Percentiles rank a stretch among this genome's conserved stretches.
Conservation (phyloP, 257 asterid species). For the Hygrophila difformis region DNA sequence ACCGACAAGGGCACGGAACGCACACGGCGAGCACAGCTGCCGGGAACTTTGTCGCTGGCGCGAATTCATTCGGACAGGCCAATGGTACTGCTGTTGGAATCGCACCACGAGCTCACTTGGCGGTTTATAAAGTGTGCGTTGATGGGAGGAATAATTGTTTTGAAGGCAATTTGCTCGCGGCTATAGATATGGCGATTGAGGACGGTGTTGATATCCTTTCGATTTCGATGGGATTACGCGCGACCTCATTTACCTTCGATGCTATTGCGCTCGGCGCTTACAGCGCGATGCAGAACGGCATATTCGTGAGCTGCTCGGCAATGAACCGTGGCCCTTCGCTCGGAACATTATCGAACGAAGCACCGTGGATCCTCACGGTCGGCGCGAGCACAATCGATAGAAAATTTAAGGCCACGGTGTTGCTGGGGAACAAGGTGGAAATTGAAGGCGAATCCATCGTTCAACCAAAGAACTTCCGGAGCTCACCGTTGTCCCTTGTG, state of each 20-base stretch:
- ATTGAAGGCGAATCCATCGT: slow-evolving; percentile 24
- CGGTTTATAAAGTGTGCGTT: slow-evolving; percentile 26
- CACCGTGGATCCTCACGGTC: slow-evolving; percentile 42
- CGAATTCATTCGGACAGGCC: slow-evolving; percentile 36
- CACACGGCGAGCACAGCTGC: slow-evolving; percentile 53
- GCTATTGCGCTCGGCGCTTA: slow-evolving; percentile 24
- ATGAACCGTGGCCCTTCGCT: slow-evolving; percentile 16
- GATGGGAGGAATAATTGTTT: background rate
- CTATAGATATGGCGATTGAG: slow-evolving; percentile 30
- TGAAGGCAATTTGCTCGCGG: slow-evolving; percentile 22
- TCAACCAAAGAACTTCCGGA: slow-evolving; percentile 20
- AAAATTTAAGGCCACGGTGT: slow-evolving; percentile 18
- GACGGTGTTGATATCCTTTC: slow-evolving; percentile 35
- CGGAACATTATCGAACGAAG: slow-evolving; percentile 10
- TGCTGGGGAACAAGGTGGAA: slow-evolving; percentile 21
- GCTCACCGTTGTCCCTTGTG: slow-evolving; percentile 10
- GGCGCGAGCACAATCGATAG: slow-evolving; percentile 42
- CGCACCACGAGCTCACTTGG: slow-evolving; percentile 33
- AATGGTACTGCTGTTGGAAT: slow-evolving; percentile 34
- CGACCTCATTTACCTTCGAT: background rate
- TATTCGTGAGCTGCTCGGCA: slow-evolving; percentile 34
- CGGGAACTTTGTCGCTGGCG: slow-evolving; percentile 36
- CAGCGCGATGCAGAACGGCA: slow-evolving; percentile 30
- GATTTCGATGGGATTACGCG: slow-evolving; percentile 13
- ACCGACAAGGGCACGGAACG: slow-evolving; percentile 41